phyloP scores from a whole-genome alignment of 2,329 filamentous ascomycete species.

The Penicillium psychrosexuale region DNA sequence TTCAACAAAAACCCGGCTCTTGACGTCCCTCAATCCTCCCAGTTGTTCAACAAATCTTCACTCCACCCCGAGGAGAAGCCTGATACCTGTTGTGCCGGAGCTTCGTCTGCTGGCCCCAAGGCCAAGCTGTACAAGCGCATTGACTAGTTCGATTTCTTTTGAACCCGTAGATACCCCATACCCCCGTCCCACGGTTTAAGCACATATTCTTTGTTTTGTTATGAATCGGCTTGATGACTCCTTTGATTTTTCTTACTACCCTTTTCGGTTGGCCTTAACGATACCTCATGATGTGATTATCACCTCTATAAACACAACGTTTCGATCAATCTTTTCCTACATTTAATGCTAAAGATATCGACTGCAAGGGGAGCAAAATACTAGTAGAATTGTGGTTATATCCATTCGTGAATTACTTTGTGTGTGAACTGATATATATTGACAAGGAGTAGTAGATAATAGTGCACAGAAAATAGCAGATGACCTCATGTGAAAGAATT shows the following conservation, averaged over 20 bases:
- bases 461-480: neutral
- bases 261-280: neutral
- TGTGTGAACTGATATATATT: neutral
- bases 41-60: conserved; percentile 43
- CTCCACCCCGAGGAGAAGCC: conserved; percentile 27
- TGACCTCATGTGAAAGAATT: neutral
- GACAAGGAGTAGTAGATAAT: neutral
- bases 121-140: conserved; percentile 33
- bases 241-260: neutral
- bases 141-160: conserved; percentile 16
- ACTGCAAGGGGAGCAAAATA: neutral
- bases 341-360: neutral
- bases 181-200: neutral
- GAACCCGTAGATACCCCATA: conserved; percentile 4
- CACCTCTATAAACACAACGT: neutral
- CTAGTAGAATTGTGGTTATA: neutral
- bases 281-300: neutral
- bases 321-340: neutral
- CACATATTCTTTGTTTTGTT: neutral
- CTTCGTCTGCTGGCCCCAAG: conserved; percentile 21
- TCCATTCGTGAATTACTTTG: neutral
- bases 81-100: conserved; percentile 18
- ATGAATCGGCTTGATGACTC: neutral
- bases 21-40: conserved; percentile 45
- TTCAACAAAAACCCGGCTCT: conserved; percentile 53